These are phyloP conservation scores for Blastomyces gilchristii DNA, from an alignment of 2,329 filamentous ascomycete species.

Conservation along the genomic window DNA sequence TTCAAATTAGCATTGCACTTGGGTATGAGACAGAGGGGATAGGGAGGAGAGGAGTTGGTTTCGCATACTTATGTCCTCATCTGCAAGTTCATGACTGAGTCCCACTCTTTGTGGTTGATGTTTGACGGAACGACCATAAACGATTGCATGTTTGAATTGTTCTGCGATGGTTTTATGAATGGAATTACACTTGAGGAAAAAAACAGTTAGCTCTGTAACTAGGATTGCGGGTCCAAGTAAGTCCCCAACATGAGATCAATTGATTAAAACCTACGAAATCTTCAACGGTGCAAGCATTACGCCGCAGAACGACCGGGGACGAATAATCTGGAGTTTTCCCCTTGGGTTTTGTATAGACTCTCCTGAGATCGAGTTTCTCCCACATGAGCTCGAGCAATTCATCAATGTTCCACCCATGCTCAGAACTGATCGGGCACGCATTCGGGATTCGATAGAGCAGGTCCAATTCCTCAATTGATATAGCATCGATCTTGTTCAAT, in stretches of 20 bases:
- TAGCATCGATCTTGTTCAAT: slow-evolving; percentile 97
- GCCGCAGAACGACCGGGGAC: slow-evolving; percentile 77
- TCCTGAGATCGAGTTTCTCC: slow-evolving; percentile 84
- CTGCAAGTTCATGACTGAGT: slow-evolving; percentile 77
- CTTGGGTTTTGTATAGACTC: slow-evolving; percentile 98
- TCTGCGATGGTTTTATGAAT: slow-evolving; percentile 96
- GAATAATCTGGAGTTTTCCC: slow-evolving; percentile 88
- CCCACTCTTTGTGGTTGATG: slow-evolving; percentile 96
- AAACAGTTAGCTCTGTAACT: not conserved
- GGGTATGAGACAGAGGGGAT: not conserved
- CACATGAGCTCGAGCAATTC: slow-evolving; percentile 97
- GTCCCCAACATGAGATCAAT: not conserved
- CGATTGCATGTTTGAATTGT: slow-evolving; percentile 88
- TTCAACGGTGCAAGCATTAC: slow-evolving; percentile 77
- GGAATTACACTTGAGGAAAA: slow-evolving; percentile 63
- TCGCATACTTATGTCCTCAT: slow-evolving; percentile 87
- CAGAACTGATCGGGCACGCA: slow-evolving; percentile 91
- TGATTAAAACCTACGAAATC: slow-evolving; percentile 67
- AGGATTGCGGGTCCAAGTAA: too few species aligned
- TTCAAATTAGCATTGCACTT: not conserved
- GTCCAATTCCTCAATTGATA: slow-evolving; percentile 95
- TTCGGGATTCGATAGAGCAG: slow-evolving; percentile 94
- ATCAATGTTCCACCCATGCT: slow-evolving; percentile 96
- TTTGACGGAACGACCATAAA: slow-evolving; percentile 96
- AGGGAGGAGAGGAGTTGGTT: not conserved